Evolutionary conservation across 768 basidiomycete genomes (phyloP).

Genomic region (Polyporus arcularius): DNA sequence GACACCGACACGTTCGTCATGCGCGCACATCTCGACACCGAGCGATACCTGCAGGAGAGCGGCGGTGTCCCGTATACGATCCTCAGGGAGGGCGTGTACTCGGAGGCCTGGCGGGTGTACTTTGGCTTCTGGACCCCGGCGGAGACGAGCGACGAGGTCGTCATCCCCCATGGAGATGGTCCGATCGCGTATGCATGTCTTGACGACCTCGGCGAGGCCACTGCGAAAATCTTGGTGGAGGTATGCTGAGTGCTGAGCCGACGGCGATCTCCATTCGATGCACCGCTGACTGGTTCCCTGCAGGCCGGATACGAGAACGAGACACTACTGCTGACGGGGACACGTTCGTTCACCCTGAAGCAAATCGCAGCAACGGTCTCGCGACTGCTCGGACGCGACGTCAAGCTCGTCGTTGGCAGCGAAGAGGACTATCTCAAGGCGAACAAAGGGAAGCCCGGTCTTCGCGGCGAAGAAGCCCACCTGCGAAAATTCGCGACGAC

Average conservation of each 20-base stretch:
- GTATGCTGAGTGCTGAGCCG: slow-evolving; percentile 6
- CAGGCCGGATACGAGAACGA: slow-evolving; percentile 30
- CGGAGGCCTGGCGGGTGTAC: slow-evolving; percentile 34
- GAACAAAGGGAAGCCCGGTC: slow-evolving; percentile 18
- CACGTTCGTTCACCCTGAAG: slow-evolving; percentile 26
- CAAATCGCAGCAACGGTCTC: slow-evolving; percentile 29
- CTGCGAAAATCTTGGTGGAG: slow-evolving; percentile 34
- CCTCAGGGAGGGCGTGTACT: slow-evolving; percentile 39
- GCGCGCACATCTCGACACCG: slow-evolving; percentile 36
- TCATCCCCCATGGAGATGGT: slow-evolving; percentile 35
- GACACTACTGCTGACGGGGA: slow-evolving; percentile 31
- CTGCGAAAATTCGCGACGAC: slow-evolving; percentile 32
- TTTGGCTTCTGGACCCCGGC: slow-evolving; percentile 29
- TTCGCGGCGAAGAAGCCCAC: slow-evolving; percentile 27
- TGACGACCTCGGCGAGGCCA: slow-evolving; percentile 39
- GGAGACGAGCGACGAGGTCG: slow-evolving; percentile 26
- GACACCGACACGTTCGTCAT: slow-evolving; percentile 33
- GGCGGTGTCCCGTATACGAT: slow-evolving; percentile 35
- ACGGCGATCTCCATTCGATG: neutral
- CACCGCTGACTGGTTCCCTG: neutral
- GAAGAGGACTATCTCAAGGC: slow-evolving; percentile 30
- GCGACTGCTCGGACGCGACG: slow-evolving; percentile 14
- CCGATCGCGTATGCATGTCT: slow-evolving; percentile 35
- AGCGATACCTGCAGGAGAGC: slow-evolving; percentile 32
- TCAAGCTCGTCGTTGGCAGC: slow-evolving; percentile 23